These are phyloP conservation scores for Claviceps citrina DNA, from an alignment of 2,329 filamentous ascomycete genomes.

Conservation along the genomic window DNA sequence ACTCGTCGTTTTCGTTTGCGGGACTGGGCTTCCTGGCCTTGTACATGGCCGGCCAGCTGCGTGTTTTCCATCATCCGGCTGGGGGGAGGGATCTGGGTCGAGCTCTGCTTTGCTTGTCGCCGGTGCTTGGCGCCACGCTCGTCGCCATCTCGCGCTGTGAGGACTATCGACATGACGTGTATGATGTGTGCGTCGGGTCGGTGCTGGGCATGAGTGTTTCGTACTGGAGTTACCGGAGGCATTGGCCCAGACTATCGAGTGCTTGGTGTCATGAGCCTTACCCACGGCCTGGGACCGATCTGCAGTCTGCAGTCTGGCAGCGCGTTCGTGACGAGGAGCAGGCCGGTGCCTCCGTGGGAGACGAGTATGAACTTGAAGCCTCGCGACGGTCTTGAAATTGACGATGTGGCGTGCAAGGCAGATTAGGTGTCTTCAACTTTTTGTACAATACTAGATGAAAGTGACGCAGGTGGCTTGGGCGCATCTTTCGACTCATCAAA, in stretches of 20 bases:
- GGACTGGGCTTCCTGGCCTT: constrained; percentile 61
- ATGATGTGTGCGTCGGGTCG: constrained; percentile 49
- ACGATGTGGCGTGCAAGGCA: too few relatives aligned
- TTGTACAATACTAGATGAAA: not conserved
- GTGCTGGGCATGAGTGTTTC: constrained; percentile 43
- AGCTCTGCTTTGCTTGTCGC: constrained; percentile 40
- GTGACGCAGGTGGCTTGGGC: not conserved
- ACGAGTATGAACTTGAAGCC: constrained; percentile 10
- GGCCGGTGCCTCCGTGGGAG: constrained; percentile 25
- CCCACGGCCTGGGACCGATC: constrained; percentile 27
- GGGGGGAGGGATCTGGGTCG: constrained; percentile 37
- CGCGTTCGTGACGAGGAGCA: constrained; percentile 41
- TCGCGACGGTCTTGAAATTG: not conserved
- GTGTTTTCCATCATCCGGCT: constrained; percentile 33
- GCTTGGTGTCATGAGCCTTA: constrained; percentile 42
- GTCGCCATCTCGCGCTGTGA: constrained; percentile 55
- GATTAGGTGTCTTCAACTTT: not conserved
- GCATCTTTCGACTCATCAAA: not conserved
- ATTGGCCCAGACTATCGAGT: constrained; percentile 42
- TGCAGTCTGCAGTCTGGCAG: constrained; percentile 19
- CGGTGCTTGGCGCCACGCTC: constrained; percentile 46
- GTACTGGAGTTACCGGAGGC: constrained; percentile 51
- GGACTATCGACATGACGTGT: constrained; percentile 58
- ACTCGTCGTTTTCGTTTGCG: constrained; percentile 64
- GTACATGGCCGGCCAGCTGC: constrained; percentile 52